Conservation (phyloP, 441 rosid species). For the Capsella rubella region DNA sequence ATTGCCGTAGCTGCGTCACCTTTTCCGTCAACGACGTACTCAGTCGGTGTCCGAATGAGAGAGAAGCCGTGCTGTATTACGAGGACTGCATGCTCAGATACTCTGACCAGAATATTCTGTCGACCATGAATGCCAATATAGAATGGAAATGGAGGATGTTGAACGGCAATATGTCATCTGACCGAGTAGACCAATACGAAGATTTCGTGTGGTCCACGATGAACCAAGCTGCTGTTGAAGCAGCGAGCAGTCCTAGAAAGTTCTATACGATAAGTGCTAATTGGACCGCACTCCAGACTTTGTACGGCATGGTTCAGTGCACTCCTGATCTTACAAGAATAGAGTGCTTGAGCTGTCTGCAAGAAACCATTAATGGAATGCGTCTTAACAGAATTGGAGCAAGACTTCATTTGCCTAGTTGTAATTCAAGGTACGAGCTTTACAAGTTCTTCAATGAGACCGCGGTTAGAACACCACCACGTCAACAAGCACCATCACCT, state of each 20-base stretch:
- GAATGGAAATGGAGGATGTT: not conserved
- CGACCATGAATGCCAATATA: not conserved
- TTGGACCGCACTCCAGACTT: not conserved
- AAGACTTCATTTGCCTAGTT: not conserved
- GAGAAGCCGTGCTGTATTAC: not conserved
- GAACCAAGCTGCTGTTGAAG: not conserved
- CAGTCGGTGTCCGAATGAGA: not conserved
- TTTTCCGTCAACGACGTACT: not conserved
- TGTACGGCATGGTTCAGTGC: slow-evolving; percentile 25
- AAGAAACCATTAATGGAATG: not conserved
- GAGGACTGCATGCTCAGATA: not conserved
- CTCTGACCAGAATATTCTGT: not conserved
- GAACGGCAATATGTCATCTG: not conserved
- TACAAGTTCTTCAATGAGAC: slow-evolving; percentile 27
- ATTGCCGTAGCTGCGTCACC: not conserved
- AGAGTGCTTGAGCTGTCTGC: slow-evolving; percentile 31
- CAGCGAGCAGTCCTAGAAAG: not conserved
- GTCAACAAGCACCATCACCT: not conserved
- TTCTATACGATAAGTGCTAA: not conserved
- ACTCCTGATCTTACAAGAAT: slow-evolving; percentile 32
- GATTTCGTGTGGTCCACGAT: not conserved
- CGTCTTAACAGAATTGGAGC: slow-evolving; percentile 9
- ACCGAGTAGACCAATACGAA: not conserved
- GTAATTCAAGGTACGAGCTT: slow-evolving; percentile 37
- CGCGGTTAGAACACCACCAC: not conserved